A percentile compares a stretch with the other conserved stretches of the same genome.
Evolutionary conservation across 495 filamentous ascomycete species (phyloP).

Genomic region (Tuber brumale): DNA sequence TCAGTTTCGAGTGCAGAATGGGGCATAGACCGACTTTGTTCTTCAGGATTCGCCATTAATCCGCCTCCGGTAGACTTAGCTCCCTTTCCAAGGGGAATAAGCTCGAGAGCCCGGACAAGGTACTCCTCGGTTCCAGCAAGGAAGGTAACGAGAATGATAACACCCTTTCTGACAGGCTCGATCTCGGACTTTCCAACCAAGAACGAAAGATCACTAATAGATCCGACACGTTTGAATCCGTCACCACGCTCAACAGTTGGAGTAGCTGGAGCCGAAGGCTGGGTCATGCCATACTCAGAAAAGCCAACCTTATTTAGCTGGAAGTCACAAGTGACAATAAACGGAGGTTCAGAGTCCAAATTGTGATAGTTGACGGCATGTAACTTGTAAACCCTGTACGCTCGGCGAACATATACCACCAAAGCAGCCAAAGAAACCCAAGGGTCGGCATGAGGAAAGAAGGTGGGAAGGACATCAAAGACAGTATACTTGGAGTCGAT

Average conservation of each 20-base stretch:
- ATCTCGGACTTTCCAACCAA: conserved; percentile 58
- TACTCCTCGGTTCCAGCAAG: conserved; percentile 91
- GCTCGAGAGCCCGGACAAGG: conserved; percentile 71
- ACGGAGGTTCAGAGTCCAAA: conserved; percentile 66
- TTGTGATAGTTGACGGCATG: conserved; percentile 81
- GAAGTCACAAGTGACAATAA: conserved; percentile 90
- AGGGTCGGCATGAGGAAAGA: conserved; percentile 87
- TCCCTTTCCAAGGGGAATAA: conserved; percentile 54
- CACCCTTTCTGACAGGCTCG: conserved; percentile 84
- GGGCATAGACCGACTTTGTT: conserved; percentile 58
- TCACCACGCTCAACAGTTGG: conserved; percentile 55
- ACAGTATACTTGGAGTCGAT: conserved; percentile 98
- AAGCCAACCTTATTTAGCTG: conserved; percentile 82
- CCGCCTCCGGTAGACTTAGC: conserved; percentile 42
- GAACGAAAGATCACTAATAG: conserved; percentile 94
- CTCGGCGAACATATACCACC: conserved; percentile 92
- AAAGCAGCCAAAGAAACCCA: conserved; percentile 93
- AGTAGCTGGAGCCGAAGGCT: conserved; percentile 79
- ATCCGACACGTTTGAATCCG: conserved; percentile 73
- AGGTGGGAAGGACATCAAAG: conserved; percentile 87
- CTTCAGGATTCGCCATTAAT: conserved; percentile 64
- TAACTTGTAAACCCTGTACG: conserved; percentile 89
- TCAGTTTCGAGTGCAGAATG: conserved; percentile 47
- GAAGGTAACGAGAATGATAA: conserved; percentile 85
- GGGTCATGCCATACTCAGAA: conserved; percentile 75